phyloP scores from a whole-genome alignment of 2,329 filamentous ascomycete genomes.

The Botryotinia globosa region DNA sequence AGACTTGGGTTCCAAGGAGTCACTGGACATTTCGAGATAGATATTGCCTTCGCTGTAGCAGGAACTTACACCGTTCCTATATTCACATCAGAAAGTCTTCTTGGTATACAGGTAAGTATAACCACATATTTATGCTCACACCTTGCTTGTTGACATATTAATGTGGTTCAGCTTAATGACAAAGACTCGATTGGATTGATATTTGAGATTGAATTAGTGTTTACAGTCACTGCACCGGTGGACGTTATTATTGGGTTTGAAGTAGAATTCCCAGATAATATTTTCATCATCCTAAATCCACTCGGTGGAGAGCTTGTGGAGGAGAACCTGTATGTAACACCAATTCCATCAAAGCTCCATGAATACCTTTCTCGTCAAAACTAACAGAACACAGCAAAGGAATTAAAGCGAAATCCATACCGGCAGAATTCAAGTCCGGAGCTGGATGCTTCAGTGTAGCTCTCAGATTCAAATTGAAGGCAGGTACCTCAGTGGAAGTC shows the following conservation, averaged over 20 bases:
- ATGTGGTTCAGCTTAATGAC: background rate
- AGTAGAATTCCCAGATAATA: conserved; percentile 19
- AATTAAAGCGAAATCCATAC: conserved; percentile 18
- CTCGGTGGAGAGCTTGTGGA: conserved; percentile 20
- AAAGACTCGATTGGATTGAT: conserved; percentile 20
- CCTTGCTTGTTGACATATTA: too few relatives aligned
- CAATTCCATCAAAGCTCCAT: background rate
- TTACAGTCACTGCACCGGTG: conserved; percentile 19
- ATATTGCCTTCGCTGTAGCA: conserved; percentile 21
- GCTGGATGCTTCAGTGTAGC: conserved; percentile 20
- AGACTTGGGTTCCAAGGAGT: conserved; percentile 20
- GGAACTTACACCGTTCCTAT: conserved; percentile 22
- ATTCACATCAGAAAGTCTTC: conserved; percentile 18
- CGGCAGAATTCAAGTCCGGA: conserved; percentile 21
- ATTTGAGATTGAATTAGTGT: conserved; percentile 17
- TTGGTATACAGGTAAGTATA: conserved; percentile 11
- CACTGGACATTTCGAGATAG: conserved; percentile 25
- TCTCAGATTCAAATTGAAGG: conserved; percentile 21
- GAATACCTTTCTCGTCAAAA: background rate
- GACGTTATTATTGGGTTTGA: conserved; percentile 25
- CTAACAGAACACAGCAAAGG: background rate
- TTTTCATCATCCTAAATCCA: conserved; percentile 20
- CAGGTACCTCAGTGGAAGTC: conserved; percentile 12
- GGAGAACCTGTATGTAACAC: conserved; percentile 22
- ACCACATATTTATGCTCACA: background rate